Evolutionary conservation across 805 yeast genomes (phyloP), one percentile per base, ranked within the genome.

Genomic region (Wickerhamiella sorbophila): DNA sequence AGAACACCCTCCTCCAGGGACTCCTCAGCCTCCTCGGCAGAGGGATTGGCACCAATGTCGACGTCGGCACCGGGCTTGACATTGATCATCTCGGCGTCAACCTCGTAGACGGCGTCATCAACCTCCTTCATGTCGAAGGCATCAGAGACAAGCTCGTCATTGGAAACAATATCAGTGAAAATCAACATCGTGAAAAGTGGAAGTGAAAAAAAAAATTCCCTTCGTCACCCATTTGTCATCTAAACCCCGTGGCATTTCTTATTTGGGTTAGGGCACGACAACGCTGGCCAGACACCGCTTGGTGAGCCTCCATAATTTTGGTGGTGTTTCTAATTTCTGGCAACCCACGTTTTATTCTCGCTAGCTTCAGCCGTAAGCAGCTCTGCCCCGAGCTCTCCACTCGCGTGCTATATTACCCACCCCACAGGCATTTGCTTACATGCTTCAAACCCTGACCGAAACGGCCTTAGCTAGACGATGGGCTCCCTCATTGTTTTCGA

Each of bases 21-120:
- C 34, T 67, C 86, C 43, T 63, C 85, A 64, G 71, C 96, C 56
- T 72, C 97, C 72, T 91, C 98, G 55, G 97, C 96, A 60, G 95
- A 85, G 63, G 98, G 96, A 80, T 91, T 91, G 61, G 95, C 98
- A 72, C 98, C 98, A 67, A 91, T 91, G 69, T 91, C 97, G 58
- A 91, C 77, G 63, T 91, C 91, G 60, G 77, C 96, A 63, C 85
- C 82, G 34, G 66, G 64, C 66, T 75, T 78, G 60, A 91, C 85
- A 59, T 72, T 79, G 67, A 91, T 76, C 91, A 86, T 78, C 60
- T 75, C 71, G 72, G 96, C 86, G 79, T 91, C 84, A 54, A 94
- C 97, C 75, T 91, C 98, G 75, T 74, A 84, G 65, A 91, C 85
- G 59, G 74, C 97, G 54, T 74, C 83, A 61, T 83, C 95, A 53